phyloP scores from a whole-genome alignment of 306 rosid genomes.

The Begonia loranthoides region DNA sequence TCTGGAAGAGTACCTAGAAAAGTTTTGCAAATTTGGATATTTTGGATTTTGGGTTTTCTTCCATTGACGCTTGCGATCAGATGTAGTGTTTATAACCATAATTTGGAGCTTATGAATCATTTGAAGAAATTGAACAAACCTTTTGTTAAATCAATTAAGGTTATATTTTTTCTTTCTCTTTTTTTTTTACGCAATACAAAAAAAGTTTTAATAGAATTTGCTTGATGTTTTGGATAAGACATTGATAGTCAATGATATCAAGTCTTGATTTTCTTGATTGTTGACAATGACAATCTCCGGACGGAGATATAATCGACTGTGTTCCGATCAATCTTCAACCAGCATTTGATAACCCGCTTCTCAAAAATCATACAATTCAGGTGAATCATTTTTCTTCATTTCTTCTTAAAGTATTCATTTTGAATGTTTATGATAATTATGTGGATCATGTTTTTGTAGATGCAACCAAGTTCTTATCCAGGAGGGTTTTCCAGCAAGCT shows the following conservation, averaged over 20 bases:
- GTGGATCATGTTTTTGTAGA: conserved; percentile 10
- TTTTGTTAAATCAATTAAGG: conserved; percentile 49
- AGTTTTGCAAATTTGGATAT: not conserved
- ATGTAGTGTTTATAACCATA: conserved; percentile 16
- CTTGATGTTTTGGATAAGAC: too few species aligned
- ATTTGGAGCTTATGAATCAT: conserved; percentile 30
- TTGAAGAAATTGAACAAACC: conserved; percentile 43
- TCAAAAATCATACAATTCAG: conserved; percentile 90
- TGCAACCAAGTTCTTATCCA: conserved; percentile 76
- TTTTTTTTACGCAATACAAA: not conserved
- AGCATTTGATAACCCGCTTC: conserved; percentile 91
- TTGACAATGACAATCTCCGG: conserved; percentile 56
- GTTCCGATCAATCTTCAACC: conserved; percentile 72
- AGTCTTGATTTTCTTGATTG: not conserved
- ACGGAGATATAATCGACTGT: conserved; percentile 88
- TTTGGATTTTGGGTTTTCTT: conserved; percentile 15
- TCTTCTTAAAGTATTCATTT: not conserved
- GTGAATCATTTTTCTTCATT: not conserved
- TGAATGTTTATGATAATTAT: too few species aligned
- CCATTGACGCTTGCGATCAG: conserved; percentile 15
- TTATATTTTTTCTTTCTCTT: not conserved
- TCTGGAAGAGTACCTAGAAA: too few species aligned
- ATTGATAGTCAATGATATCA: not conserved
- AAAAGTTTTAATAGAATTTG: too few species aligned
- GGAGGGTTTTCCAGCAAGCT: conserved; percentile 62